A percentile compares a stretch with the other conserved stretches of the same genome.
Conservation (phyloP, 1,139 yeast genomes). For the Wickerhamomyces sp. region DNA sequence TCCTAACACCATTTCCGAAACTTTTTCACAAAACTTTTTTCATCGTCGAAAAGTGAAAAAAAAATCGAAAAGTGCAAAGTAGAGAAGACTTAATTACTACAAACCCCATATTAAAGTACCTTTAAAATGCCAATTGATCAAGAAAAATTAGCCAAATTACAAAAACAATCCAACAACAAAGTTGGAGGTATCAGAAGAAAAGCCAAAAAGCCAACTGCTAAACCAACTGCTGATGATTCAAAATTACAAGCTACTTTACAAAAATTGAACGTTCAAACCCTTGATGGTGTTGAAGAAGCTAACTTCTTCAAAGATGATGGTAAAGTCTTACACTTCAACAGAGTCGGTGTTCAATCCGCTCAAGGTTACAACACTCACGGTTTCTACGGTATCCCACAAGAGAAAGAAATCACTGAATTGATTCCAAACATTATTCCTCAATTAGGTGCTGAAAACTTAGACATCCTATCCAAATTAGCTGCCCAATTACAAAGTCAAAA, state of each 20-base stretch:
- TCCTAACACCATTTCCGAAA: constrained; percentile 6
- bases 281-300: constrained; percentile 92
- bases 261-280: constrained; percentile 84
- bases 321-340: constrained; percentile 90
- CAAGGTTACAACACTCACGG: constrained; percentile 89
- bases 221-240: constrained; percentile 75
- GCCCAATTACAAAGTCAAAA: constrained; percentile 72
- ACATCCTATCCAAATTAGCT: constrained; percentile 84
- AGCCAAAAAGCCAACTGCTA: constrained; percentile 48
- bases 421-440: constrained; percentile 94
- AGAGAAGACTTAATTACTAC: too few species aligned
- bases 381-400: constrained; percentile 93
- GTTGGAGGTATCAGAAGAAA: constrained; percentile 89
- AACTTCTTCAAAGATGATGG: constrained; percentile 98
- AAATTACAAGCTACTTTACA: constrained; percentile 86
- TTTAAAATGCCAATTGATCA: constrained; percentile 74
- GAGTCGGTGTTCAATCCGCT: constrained; percentile 93
- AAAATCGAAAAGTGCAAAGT: neutral
- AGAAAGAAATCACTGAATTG: constrained; percentile 87
- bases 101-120: neutral
- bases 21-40: constrained; percentile 1
- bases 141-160: constrained; percentile 82
- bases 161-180: constrained; percentile 68
- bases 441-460: constrained; percentile 94
- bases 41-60: constrained; percentile 1